Evolutionary conservation across 2,329 filamentous ascomycete species (phyloP), one percentile per base, ranked within the genome.

Genomic region (Colletotrichum sp.): DNA sequence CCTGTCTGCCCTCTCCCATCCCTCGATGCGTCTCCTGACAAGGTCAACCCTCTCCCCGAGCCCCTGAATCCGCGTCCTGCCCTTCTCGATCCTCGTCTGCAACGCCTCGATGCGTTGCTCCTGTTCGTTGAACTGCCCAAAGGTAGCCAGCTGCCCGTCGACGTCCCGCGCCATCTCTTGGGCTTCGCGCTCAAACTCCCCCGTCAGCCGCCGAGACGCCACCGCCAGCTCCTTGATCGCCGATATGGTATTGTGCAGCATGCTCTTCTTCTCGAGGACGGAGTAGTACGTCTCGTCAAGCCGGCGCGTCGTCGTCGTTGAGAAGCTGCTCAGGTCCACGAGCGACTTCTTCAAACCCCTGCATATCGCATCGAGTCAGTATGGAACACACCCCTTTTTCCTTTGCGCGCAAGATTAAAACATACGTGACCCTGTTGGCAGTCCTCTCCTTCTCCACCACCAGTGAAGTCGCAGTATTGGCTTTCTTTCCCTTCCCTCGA

Each of bases 251-350:
- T 87, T 89, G 69, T 93, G 92, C 48, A 96, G 86, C 1, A 88
- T 83, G 65, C 89, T 89, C 64, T 94, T 88, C 80, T 93, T 94
- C 81, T 95, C 92, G 34, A 95, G 87, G 12, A 96, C 90, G 1
- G 91, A 90, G 77, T 94, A 94, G 84, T 96, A 96, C 4, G 93
- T 93, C 74, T 94, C 91, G 81, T 96, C 94, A 56, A 96, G 90
- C 38, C 90, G 90, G 75, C 89, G 88, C 18, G 92, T 94, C 28
- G 92, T 91, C 26, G 87, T 84, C 71, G 91, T 88, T 26, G 93
- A 93, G 81, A 92, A 89, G 36, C 88, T 85, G 78, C 89, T 89
- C 13, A 96, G 86, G 64, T 89, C 86, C 28, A 82, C 81, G 1
- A 92, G 84, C 5, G 90, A 88, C 71, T 88, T 88, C 77, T 86